phyloP scores from a whole-genome alignment of 1,284 basidiomycete genomes.

The Cutaneotrichosporon daszewskae region DNA sequence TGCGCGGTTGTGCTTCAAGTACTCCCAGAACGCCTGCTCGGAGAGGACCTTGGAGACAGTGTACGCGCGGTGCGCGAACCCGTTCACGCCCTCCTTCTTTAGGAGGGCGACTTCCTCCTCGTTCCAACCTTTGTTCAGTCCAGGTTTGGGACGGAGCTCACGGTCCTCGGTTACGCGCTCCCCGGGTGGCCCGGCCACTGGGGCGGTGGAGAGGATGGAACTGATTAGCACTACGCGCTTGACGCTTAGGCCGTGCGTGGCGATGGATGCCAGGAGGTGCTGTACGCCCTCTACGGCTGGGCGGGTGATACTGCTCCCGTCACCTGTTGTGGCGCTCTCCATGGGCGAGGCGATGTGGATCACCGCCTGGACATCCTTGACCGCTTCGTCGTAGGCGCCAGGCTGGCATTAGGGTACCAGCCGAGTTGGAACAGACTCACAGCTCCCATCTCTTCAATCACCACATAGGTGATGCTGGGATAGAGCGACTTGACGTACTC shows the following conservation, averaged over 20 bases:
- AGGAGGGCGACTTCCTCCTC: constrained; percentile 53
- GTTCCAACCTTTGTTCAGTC: constrained; percentile 57
- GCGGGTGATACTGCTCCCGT: neutral
- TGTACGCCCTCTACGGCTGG: constrained; percentile 2
- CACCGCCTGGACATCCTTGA: constrained; percentile 62
- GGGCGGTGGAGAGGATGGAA: constrained; percentile 1
- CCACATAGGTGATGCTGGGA: constrained; percentile 50
- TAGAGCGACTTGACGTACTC: constrained; percentile 51
- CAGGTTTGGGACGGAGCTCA: too few species aligned
- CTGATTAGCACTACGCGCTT: constrained; percentile 7
- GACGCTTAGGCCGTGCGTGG: neutral
- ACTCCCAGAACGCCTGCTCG: constrained; percentile 32
- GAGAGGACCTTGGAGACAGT: constrained; percentile 22
- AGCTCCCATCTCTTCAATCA: constrained; percentile 59
- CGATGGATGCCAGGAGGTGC: neutral
- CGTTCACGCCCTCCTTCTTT: constrained; percentile 53
- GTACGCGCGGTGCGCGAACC: constrained; percentile 51
- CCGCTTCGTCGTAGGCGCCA: constrained; percentile 63
- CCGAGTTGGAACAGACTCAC: too few species aligned
- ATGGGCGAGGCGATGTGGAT: constrained; percentile 25
- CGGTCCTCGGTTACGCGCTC: too few species aligned
- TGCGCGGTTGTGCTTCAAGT: constrained; percentile 11
- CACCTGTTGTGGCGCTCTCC: constrained; percentile 7
- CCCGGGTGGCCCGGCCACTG: too few species aligned
- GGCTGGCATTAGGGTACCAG: too few species aligned